These are phyloP conservation scores for Tubosaeta sp. DNA, from an alignment of 768 basidiomycete genomes.

Conservation along the genomic window DNA sequence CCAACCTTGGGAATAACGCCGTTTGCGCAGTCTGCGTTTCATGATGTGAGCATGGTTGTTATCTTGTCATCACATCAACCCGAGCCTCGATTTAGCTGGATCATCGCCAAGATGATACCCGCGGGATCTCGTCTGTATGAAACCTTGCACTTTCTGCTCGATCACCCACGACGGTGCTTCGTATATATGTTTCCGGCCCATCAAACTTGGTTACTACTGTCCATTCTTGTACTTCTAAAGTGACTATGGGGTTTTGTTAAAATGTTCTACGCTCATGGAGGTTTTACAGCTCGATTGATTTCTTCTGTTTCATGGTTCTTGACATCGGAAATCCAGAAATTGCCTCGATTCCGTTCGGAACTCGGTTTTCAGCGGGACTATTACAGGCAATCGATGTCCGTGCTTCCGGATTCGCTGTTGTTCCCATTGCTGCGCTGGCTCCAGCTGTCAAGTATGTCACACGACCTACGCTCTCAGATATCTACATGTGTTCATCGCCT, in stretches of 20 bases:
- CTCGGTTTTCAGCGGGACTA: constrained; percentile 67
- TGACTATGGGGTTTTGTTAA: constrained; percentile 23
- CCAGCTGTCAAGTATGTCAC: constrained; percentile 79
- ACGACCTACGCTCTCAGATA: background rate
- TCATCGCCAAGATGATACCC: constrained; percentile 57
- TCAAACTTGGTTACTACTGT: constrained; percentile 88
- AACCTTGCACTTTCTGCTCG: constrained; percentile 86
- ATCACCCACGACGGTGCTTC: constrained; percentile 91
- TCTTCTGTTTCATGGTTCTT: constrained; percentile 84
- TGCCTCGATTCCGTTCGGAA: constrained; percentile 61
- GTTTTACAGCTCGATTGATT: constrained; percentile 64
- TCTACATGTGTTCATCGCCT: background rate
- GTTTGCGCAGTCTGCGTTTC: constrained; percentile 60
- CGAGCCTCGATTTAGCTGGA: constrained; percentile 55
- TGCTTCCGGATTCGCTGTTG: constrained; percentile 82
- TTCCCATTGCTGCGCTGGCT: constrained; percentile 67
- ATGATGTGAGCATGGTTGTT: constrained; percentile 56
- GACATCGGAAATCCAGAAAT: constrained; percentile 79
- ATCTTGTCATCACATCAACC: background rate
- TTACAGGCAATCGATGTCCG: constrained; percentile 81
- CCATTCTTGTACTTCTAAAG: constrained; percentile 67
- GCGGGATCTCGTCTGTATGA: constrained; percentile 59
- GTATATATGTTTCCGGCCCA: constrained; percentile 89
- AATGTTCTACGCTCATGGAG: background rate
- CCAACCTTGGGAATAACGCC: background rate